Conservation (phyloP, 495 filamentous ascomycete genomes). For the Hyaloscypha bicolor region DNA sequence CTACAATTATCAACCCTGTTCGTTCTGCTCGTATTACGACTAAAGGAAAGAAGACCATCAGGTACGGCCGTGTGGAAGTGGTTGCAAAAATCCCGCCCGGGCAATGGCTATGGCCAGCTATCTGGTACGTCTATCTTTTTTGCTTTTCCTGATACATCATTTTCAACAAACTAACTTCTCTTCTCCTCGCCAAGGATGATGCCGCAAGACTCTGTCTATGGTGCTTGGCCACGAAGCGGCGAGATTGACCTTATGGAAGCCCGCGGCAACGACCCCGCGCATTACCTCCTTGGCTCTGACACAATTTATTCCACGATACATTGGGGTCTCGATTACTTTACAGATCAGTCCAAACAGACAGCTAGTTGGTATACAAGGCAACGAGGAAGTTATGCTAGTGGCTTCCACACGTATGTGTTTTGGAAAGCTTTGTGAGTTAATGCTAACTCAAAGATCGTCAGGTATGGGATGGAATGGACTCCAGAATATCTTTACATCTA, state of each 20-base stretch:
- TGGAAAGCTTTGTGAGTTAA: too few relatives aligned
- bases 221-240: constrained; percentile 37
- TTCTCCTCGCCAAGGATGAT: constrained; percentile 37
- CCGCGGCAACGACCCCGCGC: constrained; percentile 30
- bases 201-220: constrained; percentile 40
- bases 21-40: constrained; percentile 43
- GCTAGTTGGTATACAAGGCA: constrained; percentile 11
- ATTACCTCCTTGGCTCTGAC: constrained; percentile 26
- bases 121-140: constrained; percentile 28
- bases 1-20: constrained; percentile 43
- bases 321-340: constrained; percentile 32
- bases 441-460: too few relatives aligned
- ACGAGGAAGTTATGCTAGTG: constrained; percentile 25
- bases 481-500: constrained; percentile 71
- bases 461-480: constrained; percentile 63
- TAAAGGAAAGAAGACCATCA: constrained; percentile 41
- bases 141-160: neutral
- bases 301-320: constrained; percentile 31
- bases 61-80: constrained; percentile 47
- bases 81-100: constrained; percentile 46
- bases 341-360: constrained; percentile 32
- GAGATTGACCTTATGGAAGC: constrained; percentile 39
- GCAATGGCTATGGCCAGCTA: constrained; percentile 48
- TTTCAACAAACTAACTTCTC: neutral
- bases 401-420: constrained; percentile 49